Evolutionary conservation across 2,329 filamentous ascomycete genomes (phyloP), one percentile per base, ranked within the genome.

Genomic region (Laburnicola sp.): DNA sequence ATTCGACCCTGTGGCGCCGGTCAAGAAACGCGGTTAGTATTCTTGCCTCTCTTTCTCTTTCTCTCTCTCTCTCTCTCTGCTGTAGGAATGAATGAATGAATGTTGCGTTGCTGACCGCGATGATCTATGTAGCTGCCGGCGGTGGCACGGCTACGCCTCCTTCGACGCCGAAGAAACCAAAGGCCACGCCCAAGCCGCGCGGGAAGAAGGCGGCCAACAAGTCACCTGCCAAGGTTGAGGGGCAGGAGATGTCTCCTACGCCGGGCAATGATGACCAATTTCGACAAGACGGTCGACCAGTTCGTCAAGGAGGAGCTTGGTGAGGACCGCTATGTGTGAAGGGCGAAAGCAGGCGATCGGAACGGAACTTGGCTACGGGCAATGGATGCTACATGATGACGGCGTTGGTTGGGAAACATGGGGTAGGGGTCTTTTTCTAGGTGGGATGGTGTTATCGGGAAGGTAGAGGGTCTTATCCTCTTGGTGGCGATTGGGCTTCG

Each of bases 21-120:
- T 25, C 9, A 54, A 46, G 39, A 69, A 68, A 55, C 62, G 66
- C 34, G 53, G 67, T 68, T 54, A 28, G 61, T 60, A 21, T 5
- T 46, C 8, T 6, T 6, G 2, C 9, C 0, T 6, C 8, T 28
- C 3, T 11, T 39, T 2, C 3, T 11, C 8, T 4, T 30, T 23
- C 26, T 16, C 30, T n/a, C n/a, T n/a, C n/a, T n/a, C n/a, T n/a
- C n/a, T n/a, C n/a, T n/a, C n/a, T n/a, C n/a, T n/a, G n/a, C n/a
- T n/a, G n/a, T n/a, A n/a, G n/a, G n/a, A n/a, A n/a, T n/a, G n/a
- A n/a, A n/a, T n/a, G n/a, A n/a, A n/a, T n/a, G n/a, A n/a, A n/a
- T n/a, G n/a, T n/a, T n/a, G n/a, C n/a, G n/a, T n/a, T n/a, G n/a
- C n/a, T n/a, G n/a, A n/a, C n/a, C n/a, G 43, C n/a, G 6, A 6